Percentiles rank a stretch among this genome's conserved stretches.
phyloP scores from a whole-genome alignment of 1,284 basidiomycete genomes.

The Schizophyllum commune region DNA sequence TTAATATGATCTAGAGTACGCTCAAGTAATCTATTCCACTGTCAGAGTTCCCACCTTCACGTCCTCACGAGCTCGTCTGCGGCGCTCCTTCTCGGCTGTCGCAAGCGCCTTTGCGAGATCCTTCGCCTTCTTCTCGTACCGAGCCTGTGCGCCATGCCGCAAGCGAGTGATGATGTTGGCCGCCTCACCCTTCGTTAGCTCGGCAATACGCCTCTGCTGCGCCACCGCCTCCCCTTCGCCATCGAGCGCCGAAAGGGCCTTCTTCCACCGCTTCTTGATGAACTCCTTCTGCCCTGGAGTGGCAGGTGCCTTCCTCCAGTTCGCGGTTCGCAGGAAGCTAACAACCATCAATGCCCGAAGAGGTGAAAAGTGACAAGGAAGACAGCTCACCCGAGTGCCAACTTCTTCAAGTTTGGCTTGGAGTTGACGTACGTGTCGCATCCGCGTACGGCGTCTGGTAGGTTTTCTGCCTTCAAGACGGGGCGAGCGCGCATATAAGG shows the following conservation, averaged over 20 bases:
- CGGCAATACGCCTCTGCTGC: slow-evolving; percentile 22
- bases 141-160: slow-evolving; percentile 68
- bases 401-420: slow-evolving; percentile 10
- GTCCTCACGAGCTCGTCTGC: slow-evolving; percentile 40
- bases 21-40: slow-evolving; percentile 5
- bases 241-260: slow-evolving; percentile 12
- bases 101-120: slow-evolving; percentile 27
- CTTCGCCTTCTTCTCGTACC: slow-evolving; percentile 49
- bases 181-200: slow-evolving; percentile 70
- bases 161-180: slow-evolving; percentile 70
- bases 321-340: slow-evolving; percentile 60
- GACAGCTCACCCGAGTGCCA: slow-evolving; percentile 37
- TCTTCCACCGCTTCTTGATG: slow-evolving; percentile 52
- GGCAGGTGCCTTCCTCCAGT: slow-evolving; percentile 68
- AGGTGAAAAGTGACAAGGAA: not conserved
- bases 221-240: not conserved
- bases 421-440: slow-evolving; percentile 61
- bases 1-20: slow-evolving; percentile 2
- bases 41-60: slow-evolving; percentile 54
- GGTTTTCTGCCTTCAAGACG: slow-evolving; percentile 43
- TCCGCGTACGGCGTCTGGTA: slow-evolving; percentile 55
- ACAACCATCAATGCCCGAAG: slow-evolving; percentile 12
- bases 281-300: slow-evolving; percentile 57
- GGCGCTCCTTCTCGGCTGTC: slow-evolving; percentile 35
- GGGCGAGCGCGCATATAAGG: slow-evolving; percentile 47